Conservation (phyloP, 2,329 filamentous ascomycete genomes). For the Arthroderma sp. region DNA sequence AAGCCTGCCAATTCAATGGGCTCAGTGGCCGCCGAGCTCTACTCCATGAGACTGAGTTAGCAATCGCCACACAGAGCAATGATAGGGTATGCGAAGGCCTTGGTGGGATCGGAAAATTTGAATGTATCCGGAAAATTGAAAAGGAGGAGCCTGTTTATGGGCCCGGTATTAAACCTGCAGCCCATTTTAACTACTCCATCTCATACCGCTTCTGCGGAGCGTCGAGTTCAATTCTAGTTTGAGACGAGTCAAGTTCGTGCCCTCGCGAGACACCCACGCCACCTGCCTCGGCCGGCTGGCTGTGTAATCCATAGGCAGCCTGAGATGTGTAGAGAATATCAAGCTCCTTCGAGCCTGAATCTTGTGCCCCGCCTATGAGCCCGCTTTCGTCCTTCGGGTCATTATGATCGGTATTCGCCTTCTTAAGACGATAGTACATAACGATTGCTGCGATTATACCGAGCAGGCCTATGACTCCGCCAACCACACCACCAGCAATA, state of each 20-base stretch:
- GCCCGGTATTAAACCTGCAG: too few relatives aligned
- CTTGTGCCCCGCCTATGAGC: neutral
- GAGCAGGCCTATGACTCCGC: slow-evolving; percentile 6
- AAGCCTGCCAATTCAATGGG: too few relatives aligned
- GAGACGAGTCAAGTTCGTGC: neutral
- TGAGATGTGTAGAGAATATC: neutral
- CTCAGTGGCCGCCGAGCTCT: too few relatives aligned
- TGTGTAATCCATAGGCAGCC: neutral
- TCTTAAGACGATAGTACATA: neutral
- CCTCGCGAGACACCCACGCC: neutral
- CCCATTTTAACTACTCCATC: too few relatives aligned
- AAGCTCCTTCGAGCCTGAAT: neutral
- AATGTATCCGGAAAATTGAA: too few relatives aligned
- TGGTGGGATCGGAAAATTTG: too few relatives aligned
- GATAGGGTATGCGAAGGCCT: too few relatives aligned
- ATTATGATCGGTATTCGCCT: neutral
- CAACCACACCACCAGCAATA: slow-evolving; percentile 14
- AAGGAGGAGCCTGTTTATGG: too few relatives aligned
- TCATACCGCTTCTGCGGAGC: neutral
- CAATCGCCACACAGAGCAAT: too few relatives aligned
- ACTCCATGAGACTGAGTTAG: too few relatives aligned
- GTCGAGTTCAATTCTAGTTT: neutral
- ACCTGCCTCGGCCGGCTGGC: neutral
- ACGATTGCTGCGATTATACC: slow-evolving; percentile 1
- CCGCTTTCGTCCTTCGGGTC: neutral